phyloP scores from a whole-genome alignment of 1,284 basidiomycete genomes.

The Leccinum subspadiceum region DNA sequence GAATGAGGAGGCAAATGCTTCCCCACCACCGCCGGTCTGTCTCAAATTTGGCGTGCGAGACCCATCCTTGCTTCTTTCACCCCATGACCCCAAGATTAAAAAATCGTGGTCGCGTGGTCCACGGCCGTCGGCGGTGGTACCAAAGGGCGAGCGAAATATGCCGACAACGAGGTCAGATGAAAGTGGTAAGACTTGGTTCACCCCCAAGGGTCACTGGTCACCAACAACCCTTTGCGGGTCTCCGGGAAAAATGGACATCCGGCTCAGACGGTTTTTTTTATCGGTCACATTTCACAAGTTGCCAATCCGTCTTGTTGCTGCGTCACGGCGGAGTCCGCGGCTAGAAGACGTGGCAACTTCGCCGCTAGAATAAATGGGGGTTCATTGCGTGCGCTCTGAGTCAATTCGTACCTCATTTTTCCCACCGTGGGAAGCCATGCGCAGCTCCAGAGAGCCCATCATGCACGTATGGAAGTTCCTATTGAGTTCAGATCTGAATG shows the following conservation, averaged over 20 bases:
- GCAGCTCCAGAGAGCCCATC: neutral
- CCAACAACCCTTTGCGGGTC: neutral
- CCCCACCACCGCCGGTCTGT: conserved; percentile 6
- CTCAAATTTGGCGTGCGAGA: conserved; percentile 9
- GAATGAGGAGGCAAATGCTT: conserved; percentile 3
- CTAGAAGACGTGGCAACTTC: conserved; percentile 7
- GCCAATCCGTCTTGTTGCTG: neutral
- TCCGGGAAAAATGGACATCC: conserved; percentile 1
- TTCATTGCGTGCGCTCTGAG: conserved; percentile 3
- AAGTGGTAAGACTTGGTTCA: neutral
- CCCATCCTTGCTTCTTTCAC: conserved; percentile 7
- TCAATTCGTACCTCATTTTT: neutral
- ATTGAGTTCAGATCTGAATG: conserved; percentile 4
- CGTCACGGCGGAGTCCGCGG: conserved; percentile 8
- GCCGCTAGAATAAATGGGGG: neutral
- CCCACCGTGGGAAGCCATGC: neutral
- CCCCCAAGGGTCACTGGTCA: conserved; percentile 1
- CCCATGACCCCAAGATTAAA: conserved; percentile 22
- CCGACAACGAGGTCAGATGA: conserved; percentile 20
- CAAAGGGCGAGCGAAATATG: conserved; percentile 1
- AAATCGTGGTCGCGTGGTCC: conserved; percentile 16
- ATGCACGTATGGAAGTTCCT: neutral
- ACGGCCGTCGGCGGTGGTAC: neutral
- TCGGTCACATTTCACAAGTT: neutral
- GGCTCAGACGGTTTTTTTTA: neutral